A percentile compares a stretch with the other conserved stretches of the same genome.
These are phyloP conservation scores for Cucurbita argyrosperma DNA, from an alignment of 306 rosid genomes.

Conservation along the genomic window DNA sequence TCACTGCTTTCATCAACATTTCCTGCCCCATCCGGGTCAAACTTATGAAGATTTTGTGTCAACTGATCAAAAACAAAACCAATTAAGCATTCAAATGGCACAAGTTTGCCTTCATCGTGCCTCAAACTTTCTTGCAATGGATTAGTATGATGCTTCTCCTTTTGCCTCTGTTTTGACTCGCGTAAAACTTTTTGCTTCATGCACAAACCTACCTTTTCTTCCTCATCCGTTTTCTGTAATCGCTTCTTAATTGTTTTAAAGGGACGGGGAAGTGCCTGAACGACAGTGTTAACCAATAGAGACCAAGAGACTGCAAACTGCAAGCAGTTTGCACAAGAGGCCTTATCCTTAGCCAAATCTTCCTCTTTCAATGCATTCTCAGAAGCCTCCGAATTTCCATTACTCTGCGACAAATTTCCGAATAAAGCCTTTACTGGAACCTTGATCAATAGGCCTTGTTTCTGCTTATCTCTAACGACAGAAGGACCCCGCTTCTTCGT, in stretches of 20 bases:
- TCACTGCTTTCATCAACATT: conserved; percentile 16
- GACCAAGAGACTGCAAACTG: conserved; percentile 74
- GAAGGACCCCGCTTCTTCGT: conserved; percentile 35
- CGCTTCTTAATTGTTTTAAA: conserved; percentile 61
- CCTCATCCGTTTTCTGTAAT: conserved; percentile 45
- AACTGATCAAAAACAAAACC: conserved; percentile 68
- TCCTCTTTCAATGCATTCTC: conserved; percentile 14
- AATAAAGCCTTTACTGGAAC: conserved; percentile 52
- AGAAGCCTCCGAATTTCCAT: conserved; percentile 26
- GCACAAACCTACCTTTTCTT: conserved; percentile 33
- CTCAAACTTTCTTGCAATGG: conserved; percentile 16
- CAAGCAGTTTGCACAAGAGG: conserved; percentile 62
- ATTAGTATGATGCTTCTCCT: conserved; percentile 21
- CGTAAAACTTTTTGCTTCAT: conserved; percentile 31
- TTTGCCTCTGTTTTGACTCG: conserved; percentile 40
- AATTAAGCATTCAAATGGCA: conserved; percentile 52
- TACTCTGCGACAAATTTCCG: conserved; percentile 51
- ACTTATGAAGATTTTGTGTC: conserved; percentile 44
- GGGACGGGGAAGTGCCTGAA: conserved; percentile 74
- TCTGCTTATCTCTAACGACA: conserved; percentile 34
- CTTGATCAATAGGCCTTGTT: conserved; percentile 43
- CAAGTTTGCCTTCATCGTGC: conserved; percentile 38
- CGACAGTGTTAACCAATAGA: conserved; percentile 45
- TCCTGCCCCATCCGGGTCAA: conserved; percentile 33
- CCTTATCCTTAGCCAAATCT: conserved; percentile 39